These are phyloP conservation scores for Musa itinerans DNA, from an alignment of 176 grass and related monocot species.

Conservation along the genomic window DNA sequence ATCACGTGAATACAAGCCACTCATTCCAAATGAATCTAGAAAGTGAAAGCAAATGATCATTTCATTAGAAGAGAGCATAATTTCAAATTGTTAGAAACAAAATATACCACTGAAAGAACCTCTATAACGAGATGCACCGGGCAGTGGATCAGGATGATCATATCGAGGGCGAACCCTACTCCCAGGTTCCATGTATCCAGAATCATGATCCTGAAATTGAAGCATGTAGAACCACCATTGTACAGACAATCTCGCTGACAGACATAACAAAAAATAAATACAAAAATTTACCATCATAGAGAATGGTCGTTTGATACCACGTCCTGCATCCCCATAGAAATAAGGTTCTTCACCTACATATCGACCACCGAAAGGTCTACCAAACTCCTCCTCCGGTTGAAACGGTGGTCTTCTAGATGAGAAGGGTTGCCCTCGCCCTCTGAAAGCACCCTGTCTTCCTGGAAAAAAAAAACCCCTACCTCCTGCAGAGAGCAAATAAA, in stretches of 20 bases:
- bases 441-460: conserved; percentile 30
- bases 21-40: conserved; percentile 27
- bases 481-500: conserved; percentile 9
- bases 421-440: conserved; percentile 26
- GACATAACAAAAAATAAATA: neutral
- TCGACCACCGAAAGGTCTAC: conserved; percentile 19
- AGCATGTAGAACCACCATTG: neutral
- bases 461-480: conserved; percentile 23
- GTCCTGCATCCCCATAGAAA: conserved; percentile 23
- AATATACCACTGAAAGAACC: conserved; percentile 20
- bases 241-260: neutral
- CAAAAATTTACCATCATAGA: conserved; percentile 30
- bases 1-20: conserved; percentile 31
- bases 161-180: conserved; percentile 30
- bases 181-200: conserved; percentile 32
- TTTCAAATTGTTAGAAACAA: neutral
- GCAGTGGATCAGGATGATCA: conserved; percentile 33
- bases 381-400: conserved; percentile 31
- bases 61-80: neutral
- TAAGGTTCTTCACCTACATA: conserved; percentile 27
- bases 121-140: conserved; percentile 25
- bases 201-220: conserved; percentile 31
- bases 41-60: neutral
- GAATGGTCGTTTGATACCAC: conserved; percentile 34
- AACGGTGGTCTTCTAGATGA: conserved; percentile 31